Base-by-base conservation (phyloP, 768 basidiomycete species). In the Mrakia gelida region DNA sequence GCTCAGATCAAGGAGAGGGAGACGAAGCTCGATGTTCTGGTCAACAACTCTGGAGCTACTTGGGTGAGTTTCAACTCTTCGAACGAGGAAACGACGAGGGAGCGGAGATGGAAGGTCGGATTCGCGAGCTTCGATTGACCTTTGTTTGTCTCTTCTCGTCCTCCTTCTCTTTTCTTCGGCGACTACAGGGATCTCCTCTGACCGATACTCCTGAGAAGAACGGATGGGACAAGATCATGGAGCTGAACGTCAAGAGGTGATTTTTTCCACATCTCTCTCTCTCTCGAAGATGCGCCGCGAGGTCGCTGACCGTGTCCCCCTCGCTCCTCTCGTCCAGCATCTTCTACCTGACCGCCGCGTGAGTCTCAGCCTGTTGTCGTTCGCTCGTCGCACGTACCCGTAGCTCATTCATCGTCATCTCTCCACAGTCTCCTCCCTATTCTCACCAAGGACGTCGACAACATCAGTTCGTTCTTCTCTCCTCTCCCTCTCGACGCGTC, bases 181-280 rank as follows among this genome's bases (percentile, higher is more conserved):
- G 5, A 52, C 49, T 67, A 4, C 34, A 70, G 92, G 92, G 91
- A 26, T 89, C 90, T 11, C 87, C 89, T 0, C 92, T 87, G 82
- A 85, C 88, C 15, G 87, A 90, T 83, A 85, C 92, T 79, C 92
- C 92, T 0, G 92, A 94, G 84, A 89, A 89, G 80, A 90, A 90
- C 80, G 93, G 93, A 1, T 94, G 93, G 93, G 92, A 94, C 80
- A 90, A 91, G 52, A 86, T 94, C 56, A 88, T 94, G 83, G 88
- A 89, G 30, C 89, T 94, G 54, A 95, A 95, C 82, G 92, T 95
- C 73, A 95, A 94, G 86, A 89, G 76, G 71, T 76, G 54, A 34
- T 32, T n/a, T 15, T 54, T n/a, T 23, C 1, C n/a, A 1, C 15
- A n/a, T n/a, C n/a, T n/a, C n/a, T n/a, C n/a, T n/a, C n/a, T n/a